Conservation (phyloP, 116 monocot genomes). For the Zostera marina region DNA sequence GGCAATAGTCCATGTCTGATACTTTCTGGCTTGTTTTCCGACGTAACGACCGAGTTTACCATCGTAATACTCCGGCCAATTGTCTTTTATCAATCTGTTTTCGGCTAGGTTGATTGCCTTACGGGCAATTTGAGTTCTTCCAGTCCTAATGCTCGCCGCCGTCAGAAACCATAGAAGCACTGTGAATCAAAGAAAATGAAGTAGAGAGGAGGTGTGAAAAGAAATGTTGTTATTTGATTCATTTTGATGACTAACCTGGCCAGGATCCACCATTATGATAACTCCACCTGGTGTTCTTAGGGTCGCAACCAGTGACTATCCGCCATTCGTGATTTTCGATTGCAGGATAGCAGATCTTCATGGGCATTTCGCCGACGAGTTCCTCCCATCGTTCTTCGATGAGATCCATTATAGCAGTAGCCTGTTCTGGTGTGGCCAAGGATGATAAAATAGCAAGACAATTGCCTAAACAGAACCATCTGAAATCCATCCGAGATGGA, state of each 20-base stretch:
- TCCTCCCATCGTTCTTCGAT: slow-evolving; percentile 55
- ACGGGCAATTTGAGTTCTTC: slow-evolving; percentile 42
- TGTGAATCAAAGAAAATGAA: too few species aligned
- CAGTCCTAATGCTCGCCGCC: slow-evolving; percentile 49
- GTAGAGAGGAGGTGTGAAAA: too few species aligned
- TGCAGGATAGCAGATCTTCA: slow-evolving; percentile 54
- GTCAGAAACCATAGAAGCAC: slow-evolving; percentile 62
- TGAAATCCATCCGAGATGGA: slow-evolving; percentile 70
- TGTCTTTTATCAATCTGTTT: slow-evolving; percentile 29
- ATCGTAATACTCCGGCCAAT: slow-evolving; percentile 63
- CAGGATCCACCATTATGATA: slow-evolving; percentile 77
- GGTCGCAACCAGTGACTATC: slow-evolving; percentile 58
- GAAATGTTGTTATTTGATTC: background rate
- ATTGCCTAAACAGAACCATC: slow-evolving; percentile 70
- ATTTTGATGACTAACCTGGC: slow-evolving; percentile 41
- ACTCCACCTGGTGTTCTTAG: slow-evolving; percentile 76
- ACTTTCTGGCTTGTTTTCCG: slow-evolving; percentile 48
- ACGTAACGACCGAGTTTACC: slow-evolving; percentile 52
- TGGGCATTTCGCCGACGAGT: slow-evolving; percentile 58
- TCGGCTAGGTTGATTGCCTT: slow-evolving; percentile 45
- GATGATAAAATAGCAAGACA: slow-evolving; percentile 63
- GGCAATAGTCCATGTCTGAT: slow-evolving; percentile 67
- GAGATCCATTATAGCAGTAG: slow-evolving; percentile 64
- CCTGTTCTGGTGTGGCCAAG: slow-evolving; percentile 45
- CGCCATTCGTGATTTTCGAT: slow-evolving; percentile 59